These are phyloP conservation scores for Crucihimalaya himalaica DNA, from an alignment of 345 rosid species.

Conservation along the genomic window DNA sequence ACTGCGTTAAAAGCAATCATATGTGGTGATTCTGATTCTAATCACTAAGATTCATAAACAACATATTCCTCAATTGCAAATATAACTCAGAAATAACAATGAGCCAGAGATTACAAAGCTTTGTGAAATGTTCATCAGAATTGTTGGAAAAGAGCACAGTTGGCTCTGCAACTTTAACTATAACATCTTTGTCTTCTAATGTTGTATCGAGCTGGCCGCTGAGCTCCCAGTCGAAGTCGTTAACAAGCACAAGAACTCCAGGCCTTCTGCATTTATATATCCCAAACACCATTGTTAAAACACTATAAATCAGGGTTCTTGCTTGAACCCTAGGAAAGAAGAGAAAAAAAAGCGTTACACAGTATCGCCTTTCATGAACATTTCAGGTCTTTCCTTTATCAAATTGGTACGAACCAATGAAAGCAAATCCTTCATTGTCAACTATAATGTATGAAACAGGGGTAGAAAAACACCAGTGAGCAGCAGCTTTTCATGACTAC, in stretches of 20 bases:
- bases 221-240: slow-evolving; percentile 84
- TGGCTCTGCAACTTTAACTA: slow-evolving; percentile 36
- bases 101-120: not conserved
- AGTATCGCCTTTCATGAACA: not conserved
- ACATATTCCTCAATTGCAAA: too few relatives aligned
- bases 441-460: not conserved
- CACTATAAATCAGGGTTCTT: not conserved
- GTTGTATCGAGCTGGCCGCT: slow-evolving; percentile 72
- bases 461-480: not conserved
- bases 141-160: not conserved
- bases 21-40: too few relatives aligned
- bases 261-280: slow-evolving; percentile 60
- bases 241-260: slow-evolving; percentile 72
- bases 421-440: not conserved
- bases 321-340: not conserved
- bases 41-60: too few relatives aligned
- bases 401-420: not conserved
- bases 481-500: not conserved
- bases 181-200: slow-evolving; percentile 66
- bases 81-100: not conserved
- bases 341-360: not conserved
- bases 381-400: not conserved
- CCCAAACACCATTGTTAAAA: not conserved
- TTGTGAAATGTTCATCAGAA: not conserved
- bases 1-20: too few relatives aligned